Evolutionary conservation across 768 basidiomycete species (phyloP), one percentile per base, ranked within the genome.

Genomic region (Lanmaoa rubissima): DNA sequence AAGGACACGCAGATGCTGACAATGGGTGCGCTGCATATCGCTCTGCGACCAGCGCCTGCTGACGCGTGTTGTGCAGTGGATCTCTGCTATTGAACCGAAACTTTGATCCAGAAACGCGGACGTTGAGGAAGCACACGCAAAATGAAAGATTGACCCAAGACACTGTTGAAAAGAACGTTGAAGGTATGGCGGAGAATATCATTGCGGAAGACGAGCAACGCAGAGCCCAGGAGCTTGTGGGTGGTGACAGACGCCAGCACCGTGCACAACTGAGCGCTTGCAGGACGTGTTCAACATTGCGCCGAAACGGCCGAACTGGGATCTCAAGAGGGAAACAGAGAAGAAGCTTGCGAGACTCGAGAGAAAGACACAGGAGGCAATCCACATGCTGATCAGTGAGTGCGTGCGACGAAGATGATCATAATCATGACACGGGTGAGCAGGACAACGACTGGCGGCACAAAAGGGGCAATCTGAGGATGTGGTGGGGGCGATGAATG

Each of bases 271-370:
- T 69, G 54, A 71, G 47, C 32, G 24, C 47, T 45, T 51, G 59
- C 48, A 96, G 94, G 92, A 96, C 69, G 79, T 97, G 44, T 92
- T 97, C 70, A 98, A 97, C 69, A 98, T 99, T 63, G 95, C 94
- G 24, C 97, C 97, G 4, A 98, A 95, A 80, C 83, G 94, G 46
- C 87, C 92, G 11, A 98, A 96, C 73, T 96, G 94, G 94, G 94
- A 96, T 70, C 78, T 97, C 65, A 95, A 94, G 72, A 84, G 94
- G 55, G 94, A 98, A 65, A 85, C 95, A 75, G 92, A 95, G 55
- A 92, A 89, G 76, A 94, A 92, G 70, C 73, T 94, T 46, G 82
- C 87, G 9, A 94, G 86, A 68, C 78, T 98, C n/a, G 94, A 97
- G 66, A 77, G 92, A 63, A 88, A 85, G 74, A 97, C 94, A 2